Conservation (phyloP, 169 alveolate species). For the Plasmodium fragile region DNA sequence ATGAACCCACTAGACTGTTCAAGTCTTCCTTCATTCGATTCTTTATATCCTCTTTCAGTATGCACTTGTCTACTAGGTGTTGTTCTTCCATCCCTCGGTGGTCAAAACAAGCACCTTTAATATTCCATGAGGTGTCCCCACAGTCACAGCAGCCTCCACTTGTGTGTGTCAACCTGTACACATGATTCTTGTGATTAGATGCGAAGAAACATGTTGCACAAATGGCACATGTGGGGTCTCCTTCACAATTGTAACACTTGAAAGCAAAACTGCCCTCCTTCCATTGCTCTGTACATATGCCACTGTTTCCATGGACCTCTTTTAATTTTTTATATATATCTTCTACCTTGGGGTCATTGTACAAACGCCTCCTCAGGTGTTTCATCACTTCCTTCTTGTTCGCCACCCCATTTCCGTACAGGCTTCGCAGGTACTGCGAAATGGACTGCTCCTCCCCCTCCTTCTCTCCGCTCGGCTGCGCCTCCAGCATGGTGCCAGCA, state of each 20-base stretch:
- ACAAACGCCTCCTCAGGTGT: constrained; percentile 26
- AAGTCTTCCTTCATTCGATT: constrained; percentile 36
- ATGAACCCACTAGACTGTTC: constrained; percentile 9
- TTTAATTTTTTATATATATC: constrained; percentile 39
- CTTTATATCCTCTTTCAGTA: constrained; percentile 18
- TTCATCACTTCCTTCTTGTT: constrained; percentile 61
- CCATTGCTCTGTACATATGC: constrained; percentile 74
- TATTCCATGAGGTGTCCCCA: constrained; percentile 76
- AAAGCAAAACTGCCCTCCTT: constrained; percentile 69
- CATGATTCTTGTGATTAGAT: constrained; percentile 68
- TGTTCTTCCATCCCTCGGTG: constrained; percentile 66
- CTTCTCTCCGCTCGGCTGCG: neutral
- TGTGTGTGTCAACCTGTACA: constrained; percentile 52
- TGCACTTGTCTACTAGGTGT: neutral
- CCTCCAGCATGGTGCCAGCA: neutral
- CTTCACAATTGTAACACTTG: constrained; percentile 74
- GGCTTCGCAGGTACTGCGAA: constrained; percentile 4
- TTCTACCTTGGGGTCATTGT: constrained; percentile 26
- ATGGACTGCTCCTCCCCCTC: neutral
- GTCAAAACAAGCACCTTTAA: constrained; percentile 61
- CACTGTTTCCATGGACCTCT: constrained; percentile 75
- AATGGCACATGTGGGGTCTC: constrained; percentile 75
- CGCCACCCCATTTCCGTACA: constrained; percentile 48
- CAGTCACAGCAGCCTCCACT: constrained; percentile 79
- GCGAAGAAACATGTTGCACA: constrained; percentile 71